Base-by-base conservation (phyloP, 228 moss, liverwort and hornwort species). In the Sphagnum fallax region DNA sequence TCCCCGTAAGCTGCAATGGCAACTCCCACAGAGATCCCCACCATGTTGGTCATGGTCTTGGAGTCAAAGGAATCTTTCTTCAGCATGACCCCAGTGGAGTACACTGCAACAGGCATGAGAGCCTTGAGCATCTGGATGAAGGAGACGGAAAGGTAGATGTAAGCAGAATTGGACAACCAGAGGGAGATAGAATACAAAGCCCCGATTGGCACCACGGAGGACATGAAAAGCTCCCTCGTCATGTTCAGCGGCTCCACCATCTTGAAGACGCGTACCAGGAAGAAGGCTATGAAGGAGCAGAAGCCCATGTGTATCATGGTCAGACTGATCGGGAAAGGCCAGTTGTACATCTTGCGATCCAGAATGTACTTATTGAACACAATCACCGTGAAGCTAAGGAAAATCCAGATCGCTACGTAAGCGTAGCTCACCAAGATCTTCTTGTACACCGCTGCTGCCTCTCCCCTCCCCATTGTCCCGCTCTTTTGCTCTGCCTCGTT, bases 271-370 rank as follows among this genome's bases (percentile, higher is more conserved):
- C 83, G 83, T 8, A 87, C 83, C 51, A 87, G 76, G 5, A 83
- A 53, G 60, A 83, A 53, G 8, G 87, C 83, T 4, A 87, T 72
- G 53, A 66, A 67, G 1, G 83, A 87, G 51, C 83, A 87, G 80
- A 87, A 87, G 1, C 73, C 87, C 87, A 87, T 87, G 76, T 87
- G 87, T 60, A 87, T 83, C 87, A 87, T 83, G 10, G 87, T 87
- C 16, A 87, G 87, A 53, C 78, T 83, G 72, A 87, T 74, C 47
- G 87, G 87, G 50, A 64, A 79, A 0, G 83, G 83, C 87, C 87
- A 87, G 76, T 87, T 81, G 70, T 87, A 87, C 74, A 87, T 80
- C 74, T 87, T 83, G 65, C 71, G 78, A 69, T 87, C 87, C 18
- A 87, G 52, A 52, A 87, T 87, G 71, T 87, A 87, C 79, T 87